Base-by-base conservation (phyloP, 1,284 basidiomycete genomes). In the Cryptococcus maquisensis region DNA sequence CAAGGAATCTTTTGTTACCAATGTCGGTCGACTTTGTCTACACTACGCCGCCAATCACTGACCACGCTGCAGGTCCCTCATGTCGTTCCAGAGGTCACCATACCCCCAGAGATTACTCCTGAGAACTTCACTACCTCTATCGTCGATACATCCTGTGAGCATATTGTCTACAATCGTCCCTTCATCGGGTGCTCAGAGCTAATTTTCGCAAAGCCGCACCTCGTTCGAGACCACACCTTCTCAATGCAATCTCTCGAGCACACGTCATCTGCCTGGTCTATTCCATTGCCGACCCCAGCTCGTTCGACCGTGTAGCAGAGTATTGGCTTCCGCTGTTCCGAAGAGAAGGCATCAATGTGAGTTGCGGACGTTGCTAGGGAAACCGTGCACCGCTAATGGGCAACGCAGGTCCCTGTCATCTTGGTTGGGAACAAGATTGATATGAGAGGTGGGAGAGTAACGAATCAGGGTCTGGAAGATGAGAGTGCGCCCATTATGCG, bases 391-490 rank as follows among this genome's bases (percentile, higher is more conserved):
- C 18, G 21, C 24, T 18, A 37, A 44, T n/a, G 16, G 38, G 47
- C 36, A 51, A 23, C 55, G 55, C 72, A 95, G 88, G 87, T 97
- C 9, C 95, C 96, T 16, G 94, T 98, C 49, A 95, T 98, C 59
- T 82, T 98, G 20, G 92, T 98, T 32, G 95, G 95, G 51, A 98
- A 98, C 80, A 98, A 98, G 80, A 97, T 98, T 55, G 95, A 98
- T 75, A 76, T 98, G 51, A 83, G 95, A 24, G 89, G 90, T 4
- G 92, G 91, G 2, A 85, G 91, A 68, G 90, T 96, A 20, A 93
- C 94, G 20, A 96, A 97, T 68, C 86, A 96, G 69, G 91, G 89
- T 3, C 79, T 98, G 57, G 93, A 97, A 74, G 91, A 90, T 61
- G 92, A 97, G 76, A 92, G 96, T 60, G 78, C 88, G 54, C 93